Conservation (phyloP, 306 rosid genomes). For the Castanospermum australe region DNA sequence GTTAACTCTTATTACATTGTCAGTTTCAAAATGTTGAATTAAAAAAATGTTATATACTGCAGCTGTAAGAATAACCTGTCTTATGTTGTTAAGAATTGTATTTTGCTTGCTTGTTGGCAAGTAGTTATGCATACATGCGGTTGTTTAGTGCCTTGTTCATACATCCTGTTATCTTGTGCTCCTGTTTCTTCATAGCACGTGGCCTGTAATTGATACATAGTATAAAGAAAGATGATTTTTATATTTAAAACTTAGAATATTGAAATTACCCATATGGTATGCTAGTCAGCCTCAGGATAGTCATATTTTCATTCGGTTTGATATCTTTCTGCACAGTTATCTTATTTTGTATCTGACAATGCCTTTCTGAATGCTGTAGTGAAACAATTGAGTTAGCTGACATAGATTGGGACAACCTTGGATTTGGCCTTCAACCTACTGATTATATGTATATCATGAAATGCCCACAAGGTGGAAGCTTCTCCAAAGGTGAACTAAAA, state of each 20-base stretch:
- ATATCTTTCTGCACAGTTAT: background rate
- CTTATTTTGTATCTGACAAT: background rate
- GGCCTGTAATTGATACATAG: background rate
- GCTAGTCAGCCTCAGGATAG: background rate
- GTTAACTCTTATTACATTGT: background rate
- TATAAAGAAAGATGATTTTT: background rate
- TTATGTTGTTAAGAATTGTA: background rate
- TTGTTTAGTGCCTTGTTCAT: background rate
- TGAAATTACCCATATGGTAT: background rate
- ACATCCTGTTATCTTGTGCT: background rate
- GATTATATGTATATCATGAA: slow-evolving; percentile 90
- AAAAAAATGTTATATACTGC: background rate
- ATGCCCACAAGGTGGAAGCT: slow-evolving; percentile 61
- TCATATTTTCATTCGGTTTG: background rate
- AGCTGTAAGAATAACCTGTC: background rate
- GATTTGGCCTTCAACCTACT: slow-evolving; percentile 72
- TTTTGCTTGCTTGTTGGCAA: background rate
- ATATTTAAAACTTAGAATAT: background rate
- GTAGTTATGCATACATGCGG: background rate
- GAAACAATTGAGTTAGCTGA: slow-evolving; percentile 56
- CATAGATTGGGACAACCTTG: slow-evolving; percentile 89
- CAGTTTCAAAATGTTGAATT: background rate
- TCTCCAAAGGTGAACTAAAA: slow-evolving; percentile 74
- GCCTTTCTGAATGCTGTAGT: slow-evolving; percentile 29
- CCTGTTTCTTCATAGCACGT: background rate